These are phyloP conservation scores for Oryza brachyantha DNA, from an alignment of 176 grass and related monocot species.

Conservation along the genomic window DNA sequence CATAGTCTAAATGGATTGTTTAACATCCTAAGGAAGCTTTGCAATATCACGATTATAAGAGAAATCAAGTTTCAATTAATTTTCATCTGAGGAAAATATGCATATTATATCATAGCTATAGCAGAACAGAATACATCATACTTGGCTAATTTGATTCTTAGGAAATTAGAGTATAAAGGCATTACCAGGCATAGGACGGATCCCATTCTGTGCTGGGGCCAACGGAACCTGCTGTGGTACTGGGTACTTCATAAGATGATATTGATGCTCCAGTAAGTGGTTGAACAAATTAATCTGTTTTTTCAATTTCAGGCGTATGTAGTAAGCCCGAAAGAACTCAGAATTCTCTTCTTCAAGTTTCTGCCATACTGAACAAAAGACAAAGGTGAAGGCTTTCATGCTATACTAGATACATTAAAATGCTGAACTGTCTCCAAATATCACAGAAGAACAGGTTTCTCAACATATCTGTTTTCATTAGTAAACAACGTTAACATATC, in stretches of 20 bases:
- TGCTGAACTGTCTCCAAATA: background rate
- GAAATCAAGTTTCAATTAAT: background rate
- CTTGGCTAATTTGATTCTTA: background rate
- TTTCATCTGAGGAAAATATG: background rate
- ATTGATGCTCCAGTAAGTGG: conserved; percentile 73
- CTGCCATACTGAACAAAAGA: conserved; percentile 63
- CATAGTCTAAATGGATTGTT: background rate
- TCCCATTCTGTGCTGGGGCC: conserved; percentile 53
- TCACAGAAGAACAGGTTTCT: background rate
- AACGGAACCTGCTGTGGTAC: conserved; percentile 60
- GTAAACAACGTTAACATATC: background rate
- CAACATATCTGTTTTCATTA: background rate
- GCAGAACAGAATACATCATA: background rate
- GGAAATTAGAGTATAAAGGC: background rate
- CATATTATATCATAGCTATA: background rate
- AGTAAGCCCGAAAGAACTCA: conserved; percentile 80
- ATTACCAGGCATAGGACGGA: conserved; percentile 69
- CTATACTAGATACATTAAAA: background rate
- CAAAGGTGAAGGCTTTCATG: background rate
- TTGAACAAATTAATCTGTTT: conserved; percentile 82
- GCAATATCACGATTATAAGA: background rate
- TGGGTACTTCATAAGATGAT: conserved; percentile 70
- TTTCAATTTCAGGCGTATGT: conserved; percentile 79
- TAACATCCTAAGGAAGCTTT: background rate
- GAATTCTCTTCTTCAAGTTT: conserved; percentile 90